These are phyloP conservation scores for Leptographium lundbergii DNA, from an alignment of 2,329 filamentous ascomycete species.

Conservation along the genomic window DNA sequence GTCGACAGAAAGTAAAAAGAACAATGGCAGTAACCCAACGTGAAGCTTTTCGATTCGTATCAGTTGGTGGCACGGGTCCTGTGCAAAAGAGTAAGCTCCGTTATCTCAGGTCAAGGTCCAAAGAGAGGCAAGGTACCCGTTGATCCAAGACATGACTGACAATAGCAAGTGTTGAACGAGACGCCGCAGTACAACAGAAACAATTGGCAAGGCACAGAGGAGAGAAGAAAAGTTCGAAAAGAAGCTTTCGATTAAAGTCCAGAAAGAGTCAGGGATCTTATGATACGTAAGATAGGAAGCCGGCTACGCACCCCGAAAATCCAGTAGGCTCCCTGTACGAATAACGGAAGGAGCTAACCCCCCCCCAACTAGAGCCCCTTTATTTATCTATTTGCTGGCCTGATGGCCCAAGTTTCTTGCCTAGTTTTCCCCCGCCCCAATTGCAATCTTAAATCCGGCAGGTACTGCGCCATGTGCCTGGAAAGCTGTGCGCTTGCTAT, in stretches of 20 bases:
- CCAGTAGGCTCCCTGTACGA: background rate
- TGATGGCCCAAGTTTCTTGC: background rate
- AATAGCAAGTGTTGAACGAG: background rate
- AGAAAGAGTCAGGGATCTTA: background rate
- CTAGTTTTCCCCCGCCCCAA: background rate
- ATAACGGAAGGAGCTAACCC: background rate
- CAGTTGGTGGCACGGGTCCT: background rate
- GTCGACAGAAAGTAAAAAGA: background rate
- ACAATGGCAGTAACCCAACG: background rate
- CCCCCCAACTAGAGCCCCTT: background rate
- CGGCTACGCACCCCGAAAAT: background rate
- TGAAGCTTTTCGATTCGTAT: background rate
- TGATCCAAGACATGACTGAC: background rate
- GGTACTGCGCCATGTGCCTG: background rate
- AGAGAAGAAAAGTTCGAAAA: background rate
- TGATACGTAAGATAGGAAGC: no score
- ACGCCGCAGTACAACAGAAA: background rate
- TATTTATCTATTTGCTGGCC: background rate
- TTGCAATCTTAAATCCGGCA: background rate
- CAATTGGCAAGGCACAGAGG: background rate
- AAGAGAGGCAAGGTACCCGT: background rate
- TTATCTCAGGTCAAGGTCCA: background rate
- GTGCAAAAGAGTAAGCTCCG: background rate
- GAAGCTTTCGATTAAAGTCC: background rate
- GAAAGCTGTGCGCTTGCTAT: background rate